phyloP scores from a whole-genome alignment of 179 eudicot genomes.

The Monotropa hypopitys region DNA sequence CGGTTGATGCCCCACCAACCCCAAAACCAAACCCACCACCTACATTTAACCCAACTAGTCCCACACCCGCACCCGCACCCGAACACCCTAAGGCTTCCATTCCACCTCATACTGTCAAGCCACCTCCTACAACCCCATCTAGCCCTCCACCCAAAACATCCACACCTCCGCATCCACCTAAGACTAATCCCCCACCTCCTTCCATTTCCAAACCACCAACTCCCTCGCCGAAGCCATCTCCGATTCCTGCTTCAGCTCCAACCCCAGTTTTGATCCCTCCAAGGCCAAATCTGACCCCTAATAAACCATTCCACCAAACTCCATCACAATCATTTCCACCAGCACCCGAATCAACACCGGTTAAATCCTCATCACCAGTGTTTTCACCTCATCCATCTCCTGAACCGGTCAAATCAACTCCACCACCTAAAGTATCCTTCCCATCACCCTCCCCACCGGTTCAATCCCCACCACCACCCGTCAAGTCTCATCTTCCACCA shows the following conservation, averaged over 20 bases:
- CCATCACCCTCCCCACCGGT: neutral
- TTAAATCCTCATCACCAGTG: neutral
- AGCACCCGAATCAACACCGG: neutral
- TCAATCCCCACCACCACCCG: neutral
- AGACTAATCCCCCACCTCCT: neutral
- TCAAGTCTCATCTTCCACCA: neutral
- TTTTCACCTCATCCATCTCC: neutral
- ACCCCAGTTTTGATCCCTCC: neutral
- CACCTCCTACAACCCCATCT: constrained; percentile 13
- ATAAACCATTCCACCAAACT: neutral
- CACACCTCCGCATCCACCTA: constrained; percentile 16
- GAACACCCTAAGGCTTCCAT: neutral
- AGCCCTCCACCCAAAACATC: neutral
- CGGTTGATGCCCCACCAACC: neutral
- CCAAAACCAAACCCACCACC: neutral
- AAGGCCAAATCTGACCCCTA: neutral
- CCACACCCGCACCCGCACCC: neutral
- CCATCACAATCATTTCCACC: neutral
- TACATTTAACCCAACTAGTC: neutral
- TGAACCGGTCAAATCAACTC: neutral
- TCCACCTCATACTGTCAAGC: neutral
- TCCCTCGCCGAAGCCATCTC: constrained; percentile 11
- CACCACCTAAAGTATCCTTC: constrained; percentile 5
- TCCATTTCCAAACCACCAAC: constrained; percentile 2
- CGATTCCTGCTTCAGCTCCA: neutral